A percentile compares a stretch with the other conserved stretches of the same genome.
Conservation (phyloP, 208 protist genomes). For the Leishmania tarentolae region DNA sequence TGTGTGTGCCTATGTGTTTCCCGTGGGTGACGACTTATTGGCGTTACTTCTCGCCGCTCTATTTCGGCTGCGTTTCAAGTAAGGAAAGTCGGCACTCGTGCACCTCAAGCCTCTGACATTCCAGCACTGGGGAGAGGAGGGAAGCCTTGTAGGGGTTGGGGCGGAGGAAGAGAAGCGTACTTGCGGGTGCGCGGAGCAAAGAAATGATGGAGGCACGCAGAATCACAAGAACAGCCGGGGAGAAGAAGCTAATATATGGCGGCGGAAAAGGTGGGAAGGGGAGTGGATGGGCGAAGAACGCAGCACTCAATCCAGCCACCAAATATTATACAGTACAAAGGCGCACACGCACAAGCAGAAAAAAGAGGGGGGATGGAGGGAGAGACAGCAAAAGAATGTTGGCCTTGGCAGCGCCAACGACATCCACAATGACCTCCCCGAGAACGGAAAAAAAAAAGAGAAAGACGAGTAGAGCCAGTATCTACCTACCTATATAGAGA, state of each 20-base stretch:
- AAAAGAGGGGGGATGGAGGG: constrained; percentile 1
- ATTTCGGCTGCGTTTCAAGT: background rate
- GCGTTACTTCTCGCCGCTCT: background rate
- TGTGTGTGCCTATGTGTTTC: no score
- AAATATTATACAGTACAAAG: background rate
- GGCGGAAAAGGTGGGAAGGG: background rate
- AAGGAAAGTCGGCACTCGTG: background rate
- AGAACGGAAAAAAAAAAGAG: background rate
- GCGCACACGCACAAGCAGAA: background rate
- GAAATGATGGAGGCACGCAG: background rate
- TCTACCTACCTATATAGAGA: no score
- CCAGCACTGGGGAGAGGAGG: background rate
- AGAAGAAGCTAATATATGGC: no score
- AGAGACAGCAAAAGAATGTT: background rate
- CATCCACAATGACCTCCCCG: background rate
- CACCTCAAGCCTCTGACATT: background rate
- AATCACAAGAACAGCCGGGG: background rate
- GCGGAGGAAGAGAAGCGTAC: background rate
- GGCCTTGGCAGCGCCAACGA: background rate
- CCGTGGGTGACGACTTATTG: background rate
- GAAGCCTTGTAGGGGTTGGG: background rate
- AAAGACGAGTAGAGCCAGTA: background rate
- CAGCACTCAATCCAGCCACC: background rate
- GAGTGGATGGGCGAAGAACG: background rate
- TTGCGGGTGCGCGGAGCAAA: background rate